phyloP scores from a whole-genome alignment of 169 alveolate genomes.

The Babesia divergens region DNA sequence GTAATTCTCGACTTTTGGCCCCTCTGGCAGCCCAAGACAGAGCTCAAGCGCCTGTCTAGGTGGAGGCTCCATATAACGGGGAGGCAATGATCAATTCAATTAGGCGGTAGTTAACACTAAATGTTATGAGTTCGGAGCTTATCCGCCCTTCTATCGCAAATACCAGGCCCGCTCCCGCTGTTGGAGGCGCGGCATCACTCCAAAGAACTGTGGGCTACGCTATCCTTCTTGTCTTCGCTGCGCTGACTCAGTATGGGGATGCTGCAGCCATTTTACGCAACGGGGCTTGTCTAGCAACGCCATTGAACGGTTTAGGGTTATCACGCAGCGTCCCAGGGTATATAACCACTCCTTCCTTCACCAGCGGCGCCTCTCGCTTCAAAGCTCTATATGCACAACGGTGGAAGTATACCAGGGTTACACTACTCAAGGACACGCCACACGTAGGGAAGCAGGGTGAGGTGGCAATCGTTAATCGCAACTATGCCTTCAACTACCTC shows the following conservation, averaged over 20 bases:
- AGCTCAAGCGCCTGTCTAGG: too few species aligned
- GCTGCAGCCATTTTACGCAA: not conserved
- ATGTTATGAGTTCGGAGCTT: not conserved
- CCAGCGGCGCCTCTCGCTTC: too few species aligned
- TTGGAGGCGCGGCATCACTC: not conserved
- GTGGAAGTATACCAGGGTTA: conserved; percentile 48
- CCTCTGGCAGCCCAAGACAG: too few species aligned
- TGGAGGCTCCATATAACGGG: too few species aligned
- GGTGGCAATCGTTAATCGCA: conserved; percentile 45
- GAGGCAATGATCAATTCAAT: too few species aligned
- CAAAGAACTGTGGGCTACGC: not conserved
- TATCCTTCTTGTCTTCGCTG: not conserved
- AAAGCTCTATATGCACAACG: conserved; percentile 28
- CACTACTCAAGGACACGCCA: conserved; percentile 64
- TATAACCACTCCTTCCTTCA: too few species aligned
- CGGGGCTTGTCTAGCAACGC: too few species aligned
- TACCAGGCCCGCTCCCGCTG: not conserved
- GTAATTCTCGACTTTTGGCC: too few species aligned
- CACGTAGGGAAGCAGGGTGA: conserved; percentile 63
- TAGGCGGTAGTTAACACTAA: not conserved
- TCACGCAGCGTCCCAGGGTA: too few species aligned
- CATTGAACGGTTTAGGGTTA: too few species aligned
- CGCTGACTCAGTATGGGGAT: not conserved
- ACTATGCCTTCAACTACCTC: conserved; percentile 62
- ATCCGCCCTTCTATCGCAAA: not conserved